Conservation (phyloP, 345 rosid genomes). For the Geranium brycei region DNA sequence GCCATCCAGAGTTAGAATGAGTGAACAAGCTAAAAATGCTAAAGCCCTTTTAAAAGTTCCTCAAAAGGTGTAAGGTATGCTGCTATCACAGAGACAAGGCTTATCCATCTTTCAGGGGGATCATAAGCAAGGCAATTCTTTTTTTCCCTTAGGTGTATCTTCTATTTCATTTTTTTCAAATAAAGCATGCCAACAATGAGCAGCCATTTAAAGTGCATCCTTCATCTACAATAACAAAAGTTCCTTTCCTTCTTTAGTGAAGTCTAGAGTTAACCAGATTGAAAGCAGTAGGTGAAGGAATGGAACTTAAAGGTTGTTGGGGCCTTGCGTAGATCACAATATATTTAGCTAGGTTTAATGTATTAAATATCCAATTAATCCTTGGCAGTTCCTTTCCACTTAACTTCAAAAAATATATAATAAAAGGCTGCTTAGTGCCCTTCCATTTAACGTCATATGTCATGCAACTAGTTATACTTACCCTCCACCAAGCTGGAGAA, state of each 20-base stretch:
- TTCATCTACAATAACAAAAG: neutral
- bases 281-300: neutral
- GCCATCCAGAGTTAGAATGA: neutral
- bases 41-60: neutral
- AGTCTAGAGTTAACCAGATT: neutral
- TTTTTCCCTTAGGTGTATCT: neutral
- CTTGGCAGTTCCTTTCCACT: neutral
- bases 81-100: neutral
- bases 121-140: neutral
- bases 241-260: neutral
- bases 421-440: neutral
- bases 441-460: neutral
- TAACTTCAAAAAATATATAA: too few species aligned
- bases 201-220: neutral
- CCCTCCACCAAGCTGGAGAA: slow-evolving; percentile 79
- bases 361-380: neutral
- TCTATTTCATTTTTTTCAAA: neutral
- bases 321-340: neutral
- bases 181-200: neutral
- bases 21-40: neutral
- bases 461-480: slow-evolving; percentile 18
- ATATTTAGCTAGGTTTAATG: neutral
- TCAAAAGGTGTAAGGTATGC: neutral
- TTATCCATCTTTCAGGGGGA: neutral
- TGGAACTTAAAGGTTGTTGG: neutral